Percentiles rank a stretch among this genome's conserved stretches.
phyloP scores from a whole-genome alignment of 257 asterid species.

The Henckelia pumila region DNA sequence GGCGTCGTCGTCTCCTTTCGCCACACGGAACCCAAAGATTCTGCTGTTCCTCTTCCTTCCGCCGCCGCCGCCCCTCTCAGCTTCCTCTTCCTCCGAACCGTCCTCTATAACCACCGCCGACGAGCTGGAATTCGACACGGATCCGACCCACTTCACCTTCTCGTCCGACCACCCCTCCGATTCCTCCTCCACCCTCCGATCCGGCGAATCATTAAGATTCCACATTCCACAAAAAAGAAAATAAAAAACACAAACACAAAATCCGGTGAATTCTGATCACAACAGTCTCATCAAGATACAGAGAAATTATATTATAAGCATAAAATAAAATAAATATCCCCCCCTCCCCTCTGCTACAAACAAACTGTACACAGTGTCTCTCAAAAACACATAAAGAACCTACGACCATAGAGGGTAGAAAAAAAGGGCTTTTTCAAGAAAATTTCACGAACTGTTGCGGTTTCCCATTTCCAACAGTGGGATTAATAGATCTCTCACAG shows the following conservation, averaged over 20 bases:
- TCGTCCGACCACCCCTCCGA: conserved; percentile 68
- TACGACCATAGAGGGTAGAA: not conserved
- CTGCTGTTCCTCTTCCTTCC: conserved; percentile 20
- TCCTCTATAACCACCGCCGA: conserved; percentile 68
- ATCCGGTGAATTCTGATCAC: too few species aligned
- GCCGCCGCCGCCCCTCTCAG: not conserved
- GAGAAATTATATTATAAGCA: not conserved
- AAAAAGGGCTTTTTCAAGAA: not conserved
- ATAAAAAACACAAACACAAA: not conserved
- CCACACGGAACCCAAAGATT: conserved; percentile 45
- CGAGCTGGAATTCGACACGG: conserved; percentile 84
- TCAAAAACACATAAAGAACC: not conserved
- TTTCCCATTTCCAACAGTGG: not conserved
- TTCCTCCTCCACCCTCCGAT: conserved; percentile 34
- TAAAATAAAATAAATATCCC: not conserved
- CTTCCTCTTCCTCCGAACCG: conserved; percentile 35
- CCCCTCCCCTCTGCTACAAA: not conserved
- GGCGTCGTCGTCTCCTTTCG: conserved; percentile 18
- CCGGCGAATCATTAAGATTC: conserved; percentile 61
- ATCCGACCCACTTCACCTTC: conserved; percentile 73
- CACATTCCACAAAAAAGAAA: conserved; percentile 36
- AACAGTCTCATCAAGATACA: conserved; percentile 33
- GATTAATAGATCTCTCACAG: not conserved
- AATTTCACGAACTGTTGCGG: not conserved
- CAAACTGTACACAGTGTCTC: not conserved